phyloP scores from a whole-genome alignment of 345 rosid genomes.

The Mangifera indica region DNA sequence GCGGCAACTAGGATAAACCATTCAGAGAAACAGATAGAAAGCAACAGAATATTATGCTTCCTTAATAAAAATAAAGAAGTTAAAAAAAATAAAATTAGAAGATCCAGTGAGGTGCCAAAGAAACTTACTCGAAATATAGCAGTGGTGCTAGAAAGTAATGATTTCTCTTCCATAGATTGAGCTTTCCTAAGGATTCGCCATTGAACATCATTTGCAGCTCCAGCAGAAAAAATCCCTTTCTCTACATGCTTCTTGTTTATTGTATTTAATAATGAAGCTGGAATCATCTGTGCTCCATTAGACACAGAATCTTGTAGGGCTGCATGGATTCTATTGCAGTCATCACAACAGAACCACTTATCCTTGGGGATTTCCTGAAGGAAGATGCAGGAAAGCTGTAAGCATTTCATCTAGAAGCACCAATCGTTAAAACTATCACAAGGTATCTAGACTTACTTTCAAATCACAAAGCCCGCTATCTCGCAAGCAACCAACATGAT shows the following conservation, averaged over 20 bases:
- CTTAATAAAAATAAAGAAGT: background rate
- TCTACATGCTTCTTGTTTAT: conserved; percentile 64
- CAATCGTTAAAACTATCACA: conserved; percentile 8
- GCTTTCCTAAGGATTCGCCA: conserved; percentile 85
- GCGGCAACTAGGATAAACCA: background rate
- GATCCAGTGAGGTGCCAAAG: conserved; percentile 1
- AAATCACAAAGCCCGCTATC: conserved; percentile 69
- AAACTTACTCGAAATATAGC: conserved; percentile 80
- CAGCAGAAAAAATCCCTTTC: conserved; percentile 60
- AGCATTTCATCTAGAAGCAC: conserved; percentile 14
- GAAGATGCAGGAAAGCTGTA: conserved; percentile 11
- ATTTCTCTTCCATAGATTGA: conserved; percentile 60
- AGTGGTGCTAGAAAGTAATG: conserved; percentile 72
- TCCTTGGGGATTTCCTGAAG: conserved; percentile 76
- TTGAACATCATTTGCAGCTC: conserved; percentile 41
- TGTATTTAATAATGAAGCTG: conserved; percentile 45
- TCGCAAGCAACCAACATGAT: conserved; percentile 89
- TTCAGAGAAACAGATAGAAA: background rate
- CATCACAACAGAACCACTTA: conserved; percentile 88
- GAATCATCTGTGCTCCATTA: conserved; percentile 54
- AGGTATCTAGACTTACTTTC: conserved; percentile 54
- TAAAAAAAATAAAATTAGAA: background rate
- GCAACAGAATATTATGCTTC: background rate
- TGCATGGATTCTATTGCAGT: conserved; percentile 64
- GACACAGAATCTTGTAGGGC: conserved; percentile 64